Evolutionary conservation across 2,329 filamentous ascomycete genomes (phyloP).

Genomic region (Fusarium sp.): DNA sequence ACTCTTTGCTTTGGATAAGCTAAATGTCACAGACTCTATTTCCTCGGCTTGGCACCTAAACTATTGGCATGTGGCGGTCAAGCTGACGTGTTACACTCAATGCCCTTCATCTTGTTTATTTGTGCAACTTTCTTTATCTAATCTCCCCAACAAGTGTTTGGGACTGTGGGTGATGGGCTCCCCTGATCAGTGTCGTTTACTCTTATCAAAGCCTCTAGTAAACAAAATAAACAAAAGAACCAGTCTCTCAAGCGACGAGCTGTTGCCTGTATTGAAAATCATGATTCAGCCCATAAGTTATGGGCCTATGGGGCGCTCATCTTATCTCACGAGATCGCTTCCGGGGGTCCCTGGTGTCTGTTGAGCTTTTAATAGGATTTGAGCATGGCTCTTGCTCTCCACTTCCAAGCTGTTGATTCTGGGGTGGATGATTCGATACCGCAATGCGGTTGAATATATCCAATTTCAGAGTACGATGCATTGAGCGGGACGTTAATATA

Average conservation of each 20-base stretch:
- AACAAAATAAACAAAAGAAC: conserved; percentile 21
- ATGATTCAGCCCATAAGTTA: conserved; percentile 33
- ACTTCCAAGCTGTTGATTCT: neutral
- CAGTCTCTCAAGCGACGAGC: conserved; percentile 18
- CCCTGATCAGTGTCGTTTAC: conserved; percentile 12
- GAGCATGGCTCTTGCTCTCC: conserved; percentile 2
- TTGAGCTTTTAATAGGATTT: conserved; percentile 1
- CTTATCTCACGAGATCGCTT: conserved; percentile 27
- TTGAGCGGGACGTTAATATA: conserved; percentile 2
- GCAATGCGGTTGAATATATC: neutral
- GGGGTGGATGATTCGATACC: neutral
- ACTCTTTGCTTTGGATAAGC: conserved; percentile 11
- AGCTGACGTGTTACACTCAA: conserved; percentile 32
- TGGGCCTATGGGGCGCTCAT: conserved; percentile 24
- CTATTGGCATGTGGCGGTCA: conserved; percentile 30
- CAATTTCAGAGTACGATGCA: conserved; percentile 26
- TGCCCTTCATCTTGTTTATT: conserved; percentile 13
- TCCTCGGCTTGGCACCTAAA: conserved; percentile 13
- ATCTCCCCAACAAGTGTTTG: neutral
- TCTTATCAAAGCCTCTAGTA: neutral
- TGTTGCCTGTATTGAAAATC: conserved; percentile 2
- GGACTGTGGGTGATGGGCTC: neutral
- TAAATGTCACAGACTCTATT: conserved; percentile 10
- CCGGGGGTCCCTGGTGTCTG: conserved; percentile 1
- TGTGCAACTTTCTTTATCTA: conserved; percentile 15